A percentile compares a stretch with the other conserved stretches of the same genome.
Evolutionary conservation across 2,329 filamentous ascomycete genomes (phyloP).

Genomic region (Alternaria solani): DNA sequence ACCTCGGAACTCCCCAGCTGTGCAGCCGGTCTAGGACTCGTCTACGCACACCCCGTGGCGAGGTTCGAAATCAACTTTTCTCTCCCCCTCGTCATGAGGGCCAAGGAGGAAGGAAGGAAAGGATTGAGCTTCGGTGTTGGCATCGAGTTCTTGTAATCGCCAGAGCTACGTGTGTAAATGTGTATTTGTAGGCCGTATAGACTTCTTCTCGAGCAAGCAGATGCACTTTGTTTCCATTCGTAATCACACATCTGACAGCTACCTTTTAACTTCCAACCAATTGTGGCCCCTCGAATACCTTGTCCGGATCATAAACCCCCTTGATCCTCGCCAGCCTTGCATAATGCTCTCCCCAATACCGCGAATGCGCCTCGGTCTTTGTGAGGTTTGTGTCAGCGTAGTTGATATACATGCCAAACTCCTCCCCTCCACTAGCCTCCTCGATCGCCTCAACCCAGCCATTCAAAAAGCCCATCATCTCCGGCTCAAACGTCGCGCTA

Average conservation of each 20-base stretch:
- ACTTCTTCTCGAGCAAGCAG: constrained; percentile 9
- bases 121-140: constrained; percentile 95
- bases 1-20: constrained; percentile 80
- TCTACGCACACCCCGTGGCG: constrained; percentile 93
- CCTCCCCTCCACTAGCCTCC: constrained; percentile 25
- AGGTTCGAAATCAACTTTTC: constrained; percentile 97
- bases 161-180: constrained; percentile 2
- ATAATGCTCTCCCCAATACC: not conserved
- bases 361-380: constrained; percentile 51
- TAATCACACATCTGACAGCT: not conserved
- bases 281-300: not conserved
- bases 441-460: constrained; percentile 49
- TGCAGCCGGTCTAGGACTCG: constrained; percentile 85
- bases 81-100: constrained; percentile 80
- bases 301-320: not conserved
- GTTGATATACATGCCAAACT: constrained; percentile 60
- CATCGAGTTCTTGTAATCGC: constrained; percentile 83
- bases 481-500: constrained; percentile 38
- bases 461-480: constrained; percentile 49
- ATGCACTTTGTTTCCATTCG: constrained; percentile 5
- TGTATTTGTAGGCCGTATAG: constrained; percentile 15
- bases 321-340: not conserved
- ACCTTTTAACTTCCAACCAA: not conserved
- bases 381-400: constrained; percentile 59
- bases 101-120: constrained; percentile 87